These are phyloP conservation scores for Gossypioides kirkii DNA, from an alignment of 345 rosid species.

Conservation along the genomic window DNA sequence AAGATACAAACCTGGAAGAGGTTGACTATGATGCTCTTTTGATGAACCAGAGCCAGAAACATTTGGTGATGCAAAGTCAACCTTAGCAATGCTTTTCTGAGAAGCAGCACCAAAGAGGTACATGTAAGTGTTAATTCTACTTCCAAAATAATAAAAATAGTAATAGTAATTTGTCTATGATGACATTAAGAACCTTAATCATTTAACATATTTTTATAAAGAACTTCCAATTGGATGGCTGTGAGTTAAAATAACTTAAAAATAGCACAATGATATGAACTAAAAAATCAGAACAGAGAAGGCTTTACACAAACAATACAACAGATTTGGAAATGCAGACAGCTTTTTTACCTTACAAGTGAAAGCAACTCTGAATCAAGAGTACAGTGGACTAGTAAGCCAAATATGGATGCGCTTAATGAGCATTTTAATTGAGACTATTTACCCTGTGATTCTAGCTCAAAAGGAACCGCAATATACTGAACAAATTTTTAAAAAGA, in stretches of 20 bases:
- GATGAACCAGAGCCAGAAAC: constrained; percentile 41
- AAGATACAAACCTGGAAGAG: constrained; percentile 50
- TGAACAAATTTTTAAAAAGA: neutral
- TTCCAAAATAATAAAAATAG: neutral
- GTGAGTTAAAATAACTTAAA: constrained; percentile 1
- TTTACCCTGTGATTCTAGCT: neutral
- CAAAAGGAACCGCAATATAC: neutral
- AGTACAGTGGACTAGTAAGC: neutral
- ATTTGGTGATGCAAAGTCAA: constrained; percentile 34
- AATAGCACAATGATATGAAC: neutral
- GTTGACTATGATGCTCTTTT: constrained; percentile 37
- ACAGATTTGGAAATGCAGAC: neutral
- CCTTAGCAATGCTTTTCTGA: constrained; percentile 32
- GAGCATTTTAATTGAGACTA: constrained; percentile 4
- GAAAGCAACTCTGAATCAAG: constrained; percentile 14
- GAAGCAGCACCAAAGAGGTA: neutral
- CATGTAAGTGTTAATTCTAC: neutral
- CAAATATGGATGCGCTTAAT: constrained; percentile 1
- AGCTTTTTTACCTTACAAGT: neutral
- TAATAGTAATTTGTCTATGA: neutral
- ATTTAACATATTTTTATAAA: neutral
- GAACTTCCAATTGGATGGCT: neutral
- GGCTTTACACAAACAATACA: neutral
- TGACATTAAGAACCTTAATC: neutral
- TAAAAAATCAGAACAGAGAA: neutral